Conservation (phyloP, 176 grass and related monocot genomes). For the Carex myosuroides region DNA sequence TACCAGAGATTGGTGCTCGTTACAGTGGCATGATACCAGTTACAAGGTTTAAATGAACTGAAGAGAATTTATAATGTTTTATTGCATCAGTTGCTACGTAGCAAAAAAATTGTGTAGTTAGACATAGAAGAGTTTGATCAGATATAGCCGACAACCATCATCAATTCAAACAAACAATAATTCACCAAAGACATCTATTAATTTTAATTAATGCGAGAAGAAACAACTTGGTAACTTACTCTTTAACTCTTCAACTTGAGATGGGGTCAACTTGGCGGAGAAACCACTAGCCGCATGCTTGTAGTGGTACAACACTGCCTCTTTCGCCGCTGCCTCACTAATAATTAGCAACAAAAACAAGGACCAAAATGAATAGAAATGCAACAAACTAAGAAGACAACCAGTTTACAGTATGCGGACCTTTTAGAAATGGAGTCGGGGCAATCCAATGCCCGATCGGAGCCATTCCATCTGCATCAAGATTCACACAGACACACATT, state of each 20-base stretch:
- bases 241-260: slow-evolving; percentile 70
- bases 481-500: too few species aligned
- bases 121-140: background rate
- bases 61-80: background rate
- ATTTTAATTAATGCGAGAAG: background rate
- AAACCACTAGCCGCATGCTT: slow-evolving; percentile 78
- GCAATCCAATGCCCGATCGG: too few species aligned
- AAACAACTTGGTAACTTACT: slow-evolving; percentile 64
- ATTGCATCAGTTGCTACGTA: background rate
- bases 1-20: background rate
- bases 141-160: background rate
- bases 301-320: slow-evolving; percentile 79
- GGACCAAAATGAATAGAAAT: background rate
- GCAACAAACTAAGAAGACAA: background rate
- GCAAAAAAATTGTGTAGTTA: background rate
- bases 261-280: slow-evolving; percentile 65
- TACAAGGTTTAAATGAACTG: background rate
- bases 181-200: background rate
- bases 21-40: background rate
- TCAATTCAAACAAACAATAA: background rate
- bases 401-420: background rate
- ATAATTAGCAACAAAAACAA: slow-evolving; percentile 18
- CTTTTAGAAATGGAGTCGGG: background rate
- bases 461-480: too few species aligned
- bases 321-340: slow-evolving; percentile 69